Percentiles rank a stretch among this genome's conserved stretches.
phyloP scores from a whole-genome alignment of 2,329 filamentous ascomycete genomes.

The Orbilia blumenaviensis region DNA sequence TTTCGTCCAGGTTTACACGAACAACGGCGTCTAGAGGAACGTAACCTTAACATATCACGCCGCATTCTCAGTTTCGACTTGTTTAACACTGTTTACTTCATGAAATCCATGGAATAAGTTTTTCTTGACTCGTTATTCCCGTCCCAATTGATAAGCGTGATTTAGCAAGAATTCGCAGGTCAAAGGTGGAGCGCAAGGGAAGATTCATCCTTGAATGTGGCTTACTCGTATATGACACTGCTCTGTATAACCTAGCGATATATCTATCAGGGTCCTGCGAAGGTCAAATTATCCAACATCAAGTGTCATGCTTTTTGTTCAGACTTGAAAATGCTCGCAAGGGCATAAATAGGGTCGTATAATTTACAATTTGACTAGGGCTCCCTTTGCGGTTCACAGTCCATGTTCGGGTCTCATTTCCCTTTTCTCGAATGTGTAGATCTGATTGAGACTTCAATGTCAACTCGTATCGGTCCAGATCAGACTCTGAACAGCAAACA shows the following conservation, averaged over 20 bases:
- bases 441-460: not conserved
- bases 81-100: not conserved
- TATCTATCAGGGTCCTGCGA: slow-evolving; percentile 24
- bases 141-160: slow-evolving; percentile 8
- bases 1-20: no score
- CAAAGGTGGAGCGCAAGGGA: slow-evolving; percentile 54
- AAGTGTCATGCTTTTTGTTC: not conserved
- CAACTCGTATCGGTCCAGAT: not conserved
- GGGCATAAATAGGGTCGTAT: not conserved
- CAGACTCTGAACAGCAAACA: slow-evolving; percentile 7
- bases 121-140: not conserved
- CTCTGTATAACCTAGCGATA: slow-evolving; percentile 54
- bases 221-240: slow-evolving; percentile 30
- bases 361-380: slow-evolving; percentile 13
- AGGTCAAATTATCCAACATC: not conserved
- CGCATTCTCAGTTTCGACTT: not conserved
- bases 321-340: not conserved
- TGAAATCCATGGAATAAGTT: not conserved
- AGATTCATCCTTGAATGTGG: slow-evolving; percentile 51
- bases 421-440: slow-evolving; percentile 11
- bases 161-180: slow-evolving; percentile 39
- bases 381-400: slow-evolving; percentile 15
- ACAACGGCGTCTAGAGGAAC: no score
- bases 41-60: not conserved
- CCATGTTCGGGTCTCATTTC: not conserved